Base-by-base conservation (phyloP, 192 early-diverging fungal species). In the Rhizophagus sp. region DNA sequence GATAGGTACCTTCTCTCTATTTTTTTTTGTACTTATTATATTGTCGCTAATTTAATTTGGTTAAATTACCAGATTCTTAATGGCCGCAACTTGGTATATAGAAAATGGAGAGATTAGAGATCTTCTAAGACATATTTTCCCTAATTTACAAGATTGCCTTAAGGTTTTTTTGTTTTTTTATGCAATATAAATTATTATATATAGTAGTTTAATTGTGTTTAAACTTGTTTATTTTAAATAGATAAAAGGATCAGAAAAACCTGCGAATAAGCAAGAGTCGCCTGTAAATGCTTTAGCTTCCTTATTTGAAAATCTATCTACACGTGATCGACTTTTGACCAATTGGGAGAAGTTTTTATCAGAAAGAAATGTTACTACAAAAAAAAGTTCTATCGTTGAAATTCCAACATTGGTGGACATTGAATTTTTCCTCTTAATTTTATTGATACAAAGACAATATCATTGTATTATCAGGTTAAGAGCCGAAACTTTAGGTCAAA, bases 321-420 rank as follows among this genome's bases (percentile, higher is more conserved):
- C 36, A 25, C 36, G 19, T 12, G 34, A 41, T 44, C 68, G n/a
- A 44, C n/a, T 70, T 15, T 41, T 9, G n/a, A 70, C 68, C 24
- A 41, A 41, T n/a, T 70, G 33, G 68, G 22, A 13, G 22, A 1
- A 41, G 11, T 70, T 70, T 19, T 70, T 70, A n/a, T 44, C 68
- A 41, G n/a, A 41, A 10, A 17, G 39, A 70, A n/a, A 24, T n/a
- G 19, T 39, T n/a, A 50, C 13, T 3, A 50, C 24, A 47, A 73
- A 17, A 30, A 73, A n/a, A 41, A 70, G 22, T 22, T 11, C 9
- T 27, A 69, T 39, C 11, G 22, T 73, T 30, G 47, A 50, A 49
- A 30, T 49, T 12, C 71, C 71, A 73, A 73, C 71, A 19, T 73
- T 73, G 47, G 47, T 73, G 24, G 71, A 73, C 3, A 73, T 73